Evolutionary conservation across 179 eudicot genomes (phyloP), one percentile per base, ranked within the genome.

Genomic region (Amaranthus tricolor): DNA sequence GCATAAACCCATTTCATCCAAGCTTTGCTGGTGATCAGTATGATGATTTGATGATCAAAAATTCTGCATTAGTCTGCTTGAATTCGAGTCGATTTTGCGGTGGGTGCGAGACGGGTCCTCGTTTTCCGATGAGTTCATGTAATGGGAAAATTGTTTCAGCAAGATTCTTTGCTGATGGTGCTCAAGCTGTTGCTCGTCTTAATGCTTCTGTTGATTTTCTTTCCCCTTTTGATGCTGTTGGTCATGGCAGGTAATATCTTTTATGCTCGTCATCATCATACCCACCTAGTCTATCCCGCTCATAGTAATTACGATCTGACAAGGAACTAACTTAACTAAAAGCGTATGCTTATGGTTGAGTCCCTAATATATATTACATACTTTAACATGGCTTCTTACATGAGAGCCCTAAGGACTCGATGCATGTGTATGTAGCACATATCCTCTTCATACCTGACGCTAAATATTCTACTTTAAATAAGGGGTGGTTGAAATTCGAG

Each of bases 171-270:
- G 81, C 86, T 73, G 61, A 72, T 40, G 88, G 88, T 31, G 86
- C 88, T 70, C 81, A 80, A 66, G 88, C 86, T 70, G 83, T 77
- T 9, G 67, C 84, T n/a, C 49, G 51, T 66, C 84, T 85, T 51
- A 83, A 85, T 83, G 53, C 82, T 40, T 80, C 86, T 8, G 55
- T 80, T 5, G 88, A 85, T 62, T 83, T 83, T 68, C 81, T 85
- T 2, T 85, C 88, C 12, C 88, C 86, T 15, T 85, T 78, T 81
- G 88, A 85, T 76, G 88, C 86, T 43, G 88, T 78, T 70, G 88
- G 88, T 47, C 88, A 85, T 76, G 88, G 88, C 43, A 85, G 88
- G 88, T 80, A 78, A 3, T 11, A 10, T 5, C 6, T 5, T 21
- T 0, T 2, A 9, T 1, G 6, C 74, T 9, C 4, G 45, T 62